These are phyloP conservation scores for Colletotrichum somersetense DNA, from an alignment of 2,329 filamentous ascomycete genomes.

Conservation along the genomic window DNA sequence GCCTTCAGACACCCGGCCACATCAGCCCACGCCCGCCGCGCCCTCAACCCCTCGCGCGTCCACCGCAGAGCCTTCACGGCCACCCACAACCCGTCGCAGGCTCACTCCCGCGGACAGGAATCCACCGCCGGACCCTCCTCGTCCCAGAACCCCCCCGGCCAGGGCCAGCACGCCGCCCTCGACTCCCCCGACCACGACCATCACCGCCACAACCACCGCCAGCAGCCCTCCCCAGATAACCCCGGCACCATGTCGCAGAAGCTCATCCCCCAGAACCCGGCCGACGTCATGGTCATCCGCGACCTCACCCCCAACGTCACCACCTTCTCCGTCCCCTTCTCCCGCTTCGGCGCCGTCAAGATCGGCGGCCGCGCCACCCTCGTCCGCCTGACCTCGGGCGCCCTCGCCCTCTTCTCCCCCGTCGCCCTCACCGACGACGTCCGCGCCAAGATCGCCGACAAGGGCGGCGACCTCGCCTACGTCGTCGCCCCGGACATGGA, in stretches of 20 bases:
- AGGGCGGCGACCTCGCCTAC: slow-evolving; percentile 82
- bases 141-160: slow-evolving; percentile 19
- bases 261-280: slow-evolving; percentile 78
- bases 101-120: slow-evolving; percentile 28
- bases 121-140: neutral
- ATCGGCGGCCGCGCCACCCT: slow-evolving; percentile 90
- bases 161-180: slow-evolving; percentile 29
- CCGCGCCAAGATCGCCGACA: slow-evolving; percentile 70
- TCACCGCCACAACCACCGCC: neutral
- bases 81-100: slow-evolving; percentile 30
- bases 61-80: slow-evolving; percentile 35
- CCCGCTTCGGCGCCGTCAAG: slow-evolving; percentile 82
- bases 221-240: neutral
- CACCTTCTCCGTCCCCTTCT: slow-evolving; percentile 86
- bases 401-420: slow-evolving; percentile 91
- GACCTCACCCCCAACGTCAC: slow-evolving; percentile 83
- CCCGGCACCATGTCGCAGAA: slow-evolving; percentile 67
- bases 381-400: slow-evolving; percentile 75
- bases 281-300: slow-evolving; percentile 90
- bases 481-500: slow-evolving; percentile 90
- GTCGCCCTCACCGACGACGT: slow-evolving; percentile 85
- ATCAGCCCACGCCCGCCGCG: slow-evolving; percentile 16
- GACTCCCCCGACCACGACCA: slow-evolving; percentile 36
- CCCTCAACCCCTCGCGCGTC: slow-evolving; percentile 3
- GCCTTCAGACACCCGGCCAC: slow-evolving; percentile 21